Conservation (phyloP, 1,284 basidiomycete genomes). For the Sanguinoderma infundibulare region DNA sequence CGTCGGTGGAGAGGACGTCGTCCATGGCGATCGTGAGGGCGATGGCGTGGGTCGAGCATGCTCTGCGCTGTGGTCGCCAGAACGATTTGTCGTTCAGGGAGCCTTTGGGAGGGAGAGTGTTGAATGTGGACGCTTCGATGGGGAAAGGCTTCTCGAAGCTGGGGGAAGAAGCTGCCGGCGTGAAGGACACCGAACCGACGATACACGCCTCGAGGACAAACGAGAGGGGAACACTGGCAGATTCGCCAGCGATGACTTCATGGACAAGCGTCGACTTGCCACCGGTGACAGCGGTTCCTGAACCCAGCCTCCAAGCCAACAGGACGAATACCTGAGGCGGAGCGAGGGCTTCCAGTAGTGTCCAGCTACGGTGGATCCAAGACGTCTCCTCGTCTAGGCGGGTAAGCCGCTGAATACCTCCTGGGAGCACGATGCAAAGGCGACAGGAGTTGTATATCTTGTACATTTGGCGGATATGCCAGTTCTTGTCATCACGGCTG, state of each 20-base stretch:
- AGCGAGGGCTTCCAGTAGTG: slow-evolving; percentile 16
- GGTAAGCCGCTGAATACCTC: slow-evolving; percentile 15
- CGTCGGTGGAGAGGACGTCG: not conserved
- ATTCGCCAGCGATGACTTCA: slow-evolving; percentile 2
- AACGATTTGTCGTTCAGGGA: not conserved
- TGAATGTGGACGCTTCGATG: slow-evolving; percentile 8
- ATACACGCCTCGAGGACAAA: slow-evolving; percentile 5
- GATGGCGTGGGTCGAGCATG: slow-evolving; percentile 11
- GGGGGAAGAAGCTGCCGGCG: not conserved
- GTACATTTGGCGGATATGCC: slow-evolving; percentile 22
- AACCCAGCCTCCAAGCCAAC: slow-evolving; percentile 12
- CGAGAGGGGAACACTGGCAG: not conserved
- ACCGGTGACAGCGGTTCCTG: slow-evolving; percentile 5
- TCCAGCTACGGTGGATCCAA: slow-evolving; percentile 23
- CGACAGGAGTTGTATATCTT: slow-evolving; percentile 14
- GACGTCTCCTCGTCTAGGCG: slow-evolving; percentile 17
- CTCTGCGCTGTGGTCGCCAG: slow-evolving; percentile 3
- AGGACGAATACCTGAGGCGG: slow-evolving; percentile 11
- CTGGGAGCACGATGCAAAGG: slow-evolving; percentile 17
- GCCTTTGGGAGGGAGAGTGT: not conserved
- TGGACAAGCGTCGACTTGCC: slow-evolving; percentile 8
- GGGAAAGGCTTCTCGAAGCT: slow-evolving; percentile 1
- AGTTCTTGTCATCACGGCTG: slow-evolving; percentile 14
- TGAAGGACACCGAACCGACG: slow-evolving; percentile 3
- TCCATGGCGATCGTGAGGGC: slow-evolving; percentile 21